Percentiles rank a stretch among this genome's conserved stretches.
phyloP scores from a whole-genome alignment of 768 basidiomycete species.

The Boletus insuetus region DNA sequence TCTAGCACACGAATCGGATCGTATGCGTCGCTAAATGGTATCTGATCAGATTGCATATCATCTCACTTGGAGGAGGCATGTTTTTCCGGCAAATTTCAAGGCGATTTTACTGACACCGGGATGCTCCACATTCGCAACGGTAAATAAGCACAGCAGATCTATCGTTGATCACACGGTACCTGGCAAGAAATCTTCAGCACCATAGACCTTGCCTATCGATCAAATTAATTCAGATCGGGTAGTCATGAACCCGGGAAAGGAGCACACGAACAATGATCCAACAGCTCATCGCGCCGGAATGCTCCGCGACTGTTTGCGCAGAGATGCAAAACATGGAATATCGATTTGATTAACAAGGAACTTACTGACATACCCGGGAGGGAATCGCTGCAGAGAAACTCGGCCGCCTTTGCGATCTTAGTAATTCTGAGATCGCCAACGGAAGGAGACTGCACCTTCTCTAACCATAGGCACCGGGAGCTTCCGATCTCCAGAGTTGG shows the following conservation, averaged over 20 bases:
- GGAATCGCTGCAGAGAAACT: not conserved
- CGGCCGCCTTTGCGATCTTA: not conserved
- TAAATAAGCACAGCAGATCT: conserved; percentile 19
- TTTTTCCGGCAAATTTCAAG: conserved; percentile 79
- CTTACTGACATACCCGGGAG: not conserved
- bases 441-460: conserved; percentile 1
- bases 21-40: conserved; percentile 54
- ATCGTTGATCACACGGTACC: conserved; percentile 46
- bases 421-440: conserved; percentile 5
- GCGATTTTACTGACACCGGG: conserved; percentile 82
- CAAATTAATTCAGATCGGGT: conserved; percentile 54
- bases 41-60: not conserved
- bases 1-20: conserved; percentile 86
- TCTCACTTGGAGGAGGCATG: conserved; percentile 52
- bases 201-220: conserved; percentile 74
- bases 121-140: conserved; percentile 43
- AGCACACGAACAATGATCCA: conserved; percentile 3
- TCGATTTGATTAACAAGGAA: not conserved
- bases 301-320: conserved; percentile 42
- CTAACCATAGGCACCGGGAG: too few species aligned
- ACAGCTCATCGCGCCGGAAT: too few species aligned
- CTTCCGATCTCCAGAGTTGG: too few species aligned
- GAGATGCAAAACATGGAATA: conserved; percentile 28
- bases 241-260: conserved; percentile 20
- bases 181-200: conserved; percentile 73